Base-by-base conservation (phyloP, 2,329 filamentous ascomycete genomes). In the Exophiala aquamarina region DNA sequence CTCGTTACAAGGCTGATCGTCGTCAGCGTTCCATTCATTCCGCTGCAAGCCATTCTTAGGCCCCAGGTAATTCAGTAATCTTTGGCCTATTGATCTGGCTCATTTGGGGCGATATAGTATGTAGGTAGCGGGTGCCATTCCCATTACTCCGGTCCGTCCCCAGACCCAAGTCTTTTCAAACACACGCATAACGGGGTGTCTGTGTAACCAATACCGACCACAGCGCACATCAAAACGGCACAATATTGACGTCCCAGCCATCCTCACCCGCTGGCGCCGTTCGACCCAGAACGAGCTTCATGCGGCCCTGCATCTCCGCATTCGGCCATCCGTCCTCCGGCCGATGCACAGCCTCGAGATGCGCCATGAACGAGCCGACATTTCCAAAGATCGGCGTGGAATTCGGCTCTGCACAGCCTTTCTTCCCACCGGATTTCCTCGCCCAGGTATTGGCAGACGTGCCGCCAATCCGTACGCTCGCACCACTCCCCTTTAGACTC, bases 161-260 rank as follows among this genome's bases (percentile, higher is more conserved):
- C n/a, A n/a, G n/a, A n/a, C n/a, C n/a, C n/a, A n/a, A n/a, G n/a
- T n/a, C n/a, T n/a, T n/a, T n/a, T n/a, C n/a, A n/a, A n/a, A n/a
- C n/a, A n/a, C n/a, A n/a, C n/a, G n/a, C n/a, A n/a, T n/a, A n/a
- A n/a, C n/a, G n/a, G n/a, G n/a, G n/a, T n/a, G n/a, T n/a, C n/a
- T n/a, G n/a, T n/a, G n/a, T n/a, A n/a, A n/a, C n/a, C n/a, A n/a
- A n/a, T n/a, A n/a, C n/a, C n/a, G n/a, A n/a, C n/a, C n/a, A n/a
- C n/a, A n/a, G n/a, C n/a, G n/a, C n/a, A n/a, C 23, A 40, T 44
- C 18, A 46, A 13, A 23, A 39, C 15, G 68, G 66, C 39, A 63
- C 64, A 33, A 76, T 63, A 55, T 75, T 75, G 37, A 77, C 64
- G 59, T 76, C 73, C 58, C 74, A 76, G 3, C 41, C 52, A 26